phyloP scores from a whole-genome alignment of 768 basidiomycete genomes.

The Roridomyces roridus region DNA sequence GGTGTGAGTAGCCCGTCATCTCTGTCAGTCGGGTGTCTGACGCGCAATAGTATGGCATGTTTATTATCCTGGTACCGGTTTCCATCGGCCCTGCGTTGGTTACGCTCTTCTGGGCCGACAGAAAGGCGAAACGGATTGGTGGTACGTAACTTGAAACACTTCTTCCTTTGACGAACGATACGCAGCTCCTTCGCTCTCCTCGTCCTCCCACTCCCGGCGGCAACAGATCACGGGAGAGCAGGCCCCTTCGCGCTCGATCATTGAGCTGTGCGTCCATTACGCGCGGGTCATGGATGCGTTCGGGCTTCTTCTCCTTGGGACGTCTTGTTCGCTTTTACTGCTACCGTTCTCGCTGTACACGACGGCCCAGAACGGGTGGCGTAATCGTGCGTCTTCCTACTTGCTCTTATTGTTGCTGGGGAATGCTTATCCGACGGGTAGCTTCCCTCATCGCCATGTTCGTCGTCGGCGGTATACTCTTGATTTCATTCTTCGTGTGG shows the following conservation, averaged over 20 bases:
- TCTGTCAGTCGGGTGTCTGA: too few relatives aligned
- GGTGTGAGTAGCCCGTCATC: too few relatives aligned
- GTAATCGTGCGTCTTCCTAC: conserved; percentile 11
- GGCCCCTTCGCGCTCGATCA: neutral
- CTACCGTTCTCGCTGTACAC: conserved; percentile 26
- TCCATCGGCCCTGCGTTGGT: conserved; percentile 21
- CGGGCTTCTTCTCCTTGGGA: conserved; percentile 21
- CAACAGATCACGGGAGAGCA: neutral
- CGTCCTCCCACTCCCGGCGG: conserved; percentile 10
- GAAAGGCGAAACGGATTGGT: conserved; percentile 15
- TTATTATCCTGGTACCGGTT: conserved; percentile 24
- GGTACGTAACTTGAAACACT: conserved; percentile 10
- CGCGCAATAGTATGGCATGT: conserved; percentile 17
- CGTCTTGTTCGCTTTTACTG: conserved; percentile 17
- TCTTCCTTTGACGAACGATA: too few relatives aligned
- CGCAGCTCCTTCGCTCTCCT: conserved; percentile 9
- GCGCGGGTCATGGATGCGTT: conserved; percentile 23
- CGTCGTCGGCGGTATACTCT: conserved; percentile 23
- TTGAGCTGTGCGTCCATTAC: conserved; percentile 1
- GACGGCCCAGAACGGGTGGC: conserved; percentile 21
- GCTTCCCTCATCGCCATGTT: conserved; percentile 27
- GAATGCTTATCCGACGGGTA: neutral
- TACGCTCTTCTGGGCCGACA: conserved; percentile 18
- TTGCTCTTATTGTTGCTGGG: neutral
- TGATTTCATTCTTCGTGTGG: conserved; percentile 19